Conservation (phyloP, 768 basidiomycete species). For the Lactarius sanguifluus region DNA sequence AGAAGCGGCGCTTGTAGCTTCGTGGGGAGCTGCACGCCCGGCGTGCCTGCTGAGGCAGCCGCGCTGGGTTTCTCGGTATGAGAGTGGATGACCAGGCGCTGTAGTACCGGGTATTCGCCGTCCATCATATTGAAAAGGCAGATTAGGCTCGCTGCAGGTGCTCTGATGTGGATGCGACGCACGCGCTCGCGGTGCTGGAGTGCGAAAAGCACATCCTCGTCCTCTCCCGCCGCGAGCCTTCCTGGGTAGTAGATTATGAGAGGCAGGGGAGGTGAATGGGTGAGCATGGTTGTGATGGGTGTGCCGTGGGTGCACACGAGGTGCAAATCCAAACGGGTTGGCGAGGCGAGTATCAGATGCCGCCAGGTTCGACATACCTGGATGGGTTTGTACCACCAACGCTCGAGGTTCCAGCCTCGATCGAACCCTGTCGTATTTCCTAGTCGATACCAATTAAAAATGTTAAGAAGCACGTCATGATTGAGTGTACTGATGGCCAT, state of each 20-base stretch:
- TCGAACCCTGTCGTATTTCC: background rate
- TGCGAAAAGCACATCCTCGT: background rate
- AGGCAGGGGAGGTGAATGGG: slow-evolving; percentile 11
- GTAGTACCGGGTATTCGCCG: slow-evolving; percentile 5
- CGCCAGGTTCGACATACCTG: slow-evolving; percentile 9
- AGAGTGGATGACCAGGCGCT: background rate
- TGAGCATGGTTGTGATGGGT: slow-evolving; percentile 5
- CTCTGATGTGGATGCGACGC: slow-evolving; percentile 1
- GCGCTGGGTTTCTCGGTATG: background rate
- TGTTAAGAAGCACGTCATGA: slow-evolving; percentile 4
- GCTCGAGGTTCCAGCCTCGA: slow-evolving; percentile 12
- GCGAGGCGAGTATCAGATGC: slow-evolving; percentile 1
- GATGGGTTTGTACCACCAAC: slow-evolving; percentile 19
- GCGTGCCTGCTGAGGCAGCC: background rate
- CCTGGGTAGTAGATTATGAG: slow-evolving; percentile 9
- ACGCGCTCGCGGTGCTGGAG: slow-evolving; percentile 15
- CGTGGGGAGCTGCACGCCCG: background rate
- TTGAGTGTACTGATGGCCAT: slow-evolving; percentile 3
- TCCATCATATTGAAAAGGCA: slow-evolving; percentile 2
- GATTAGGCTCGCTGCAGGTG: background rate
- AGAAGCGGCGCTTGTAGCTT: slow-evolving; percentile 4
- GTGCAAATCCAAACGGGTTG: slow-evolving; percentile 1
- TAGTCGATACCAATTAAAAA: slow-evolving; percentile 8
- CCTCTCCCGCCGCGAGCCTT: background rate
- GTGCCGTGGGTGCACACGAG: slow-evolving; percentile 12